Conservation (phyloP, 2,329 filamentous ascomycete species). For the Diaporthe sp. region DNA sequence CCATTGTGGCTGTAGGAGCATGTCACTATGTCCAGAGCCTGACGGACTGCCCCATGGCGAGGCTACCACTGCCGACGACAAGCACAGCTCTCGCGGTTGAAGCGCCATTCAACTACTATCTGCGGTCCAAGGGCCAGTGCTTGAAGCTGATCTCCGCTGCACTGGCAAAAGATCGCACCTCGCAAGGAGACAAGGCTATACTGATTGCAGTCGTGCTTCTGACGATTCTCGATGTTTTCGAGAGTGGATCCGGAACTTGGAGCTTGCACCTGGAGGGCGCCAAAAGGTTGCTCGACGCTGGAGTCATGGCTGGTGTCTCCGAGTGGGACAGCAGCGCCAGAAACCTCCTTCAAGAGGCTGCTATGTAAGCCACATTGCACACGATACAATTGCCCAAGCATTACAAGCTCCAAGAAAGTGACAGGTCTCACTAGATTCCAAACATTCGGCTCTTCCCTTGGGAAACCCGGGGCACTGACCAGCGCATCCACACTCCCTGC, state of each 20-base stretch:
- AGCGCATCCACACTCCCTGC: not conserved
- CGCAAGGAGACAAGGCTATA: not conserved
- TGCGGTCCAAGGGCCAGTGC: constrained; percentile 13
- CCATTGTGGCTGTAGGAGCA: not conserved
- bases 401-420: not conserved
- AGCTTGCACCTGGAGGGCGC: not conserved
- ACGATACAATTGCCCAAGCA: not conserved
- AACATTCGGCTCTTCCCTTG: constrained; percentile 10
- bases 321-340: constrained; percentile 8
- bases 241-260: not conserved
- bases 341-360: not conserved
- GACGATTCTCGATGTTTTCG: not conserved
- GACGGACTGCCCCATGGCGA: not conserved
- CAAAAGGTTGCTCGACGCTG: not conserved
- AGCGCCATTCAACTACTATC: not conserved
- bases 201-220: not conserved
- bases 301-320: not conserved
- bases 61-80: not conserved
- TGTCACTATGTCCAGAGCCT: not conserved
- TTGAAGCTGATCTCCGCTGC: not conserved
- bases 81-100: not conserved
- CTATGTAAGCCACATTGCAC: not conserved
- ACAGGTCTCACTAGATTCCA: not conserved
- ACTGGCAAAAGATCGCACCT: not conserved
- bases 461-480: constrained; percentile 1